Conservation (phyloP, 352 stramenopile genomes). For the Thalassiosira mediterranea region DNA sequence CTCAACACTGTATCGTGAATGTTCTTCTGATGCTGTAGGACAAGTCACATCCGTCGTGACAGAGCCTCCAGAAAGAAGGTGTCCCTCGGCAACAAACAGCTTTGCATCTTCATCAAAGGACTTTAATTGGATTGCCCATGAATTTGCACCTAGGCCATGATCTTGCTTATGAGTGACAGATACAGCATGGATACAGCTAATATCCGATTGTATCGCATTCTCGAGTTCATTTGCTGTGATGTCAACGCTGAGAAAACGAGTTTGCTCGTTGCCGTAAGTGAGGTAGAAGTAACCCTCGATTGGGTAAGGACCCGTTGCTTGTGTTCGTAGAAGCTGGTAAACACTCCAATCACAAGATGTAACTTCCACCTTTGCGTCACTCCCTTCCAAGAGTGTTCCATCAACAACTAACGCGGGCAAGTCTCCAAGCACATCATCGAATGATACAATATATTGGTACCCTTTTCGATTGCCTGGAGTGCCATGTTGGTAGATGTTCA, state of each 20-base stretch:
- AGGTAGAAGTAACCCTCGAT: conserved; percentile 89
- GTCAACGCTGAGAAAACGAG: conserved; percentile 84
- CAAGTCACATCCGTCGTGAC: conserved; percentile 30
- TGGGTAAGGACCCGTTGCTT: conserved; percentile 19
- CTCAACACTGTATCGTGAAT: conserved; percentile 28
- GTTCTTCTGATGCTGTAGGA: conserved; percentile 37
- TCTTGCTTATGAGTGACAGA: conserved; percentile 79
- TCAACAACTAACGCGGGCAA: conserved; percentile 77
- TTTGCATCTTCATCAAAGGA: conserved; percentile 85
- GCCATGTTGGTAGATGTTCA: conserved; percentile 88
- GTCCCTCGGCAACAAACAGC: conserved; percentile 72
- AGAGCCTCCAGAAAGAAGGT: conserved; percentile 61
- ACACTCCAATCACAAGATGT: conserved; percentile 88
- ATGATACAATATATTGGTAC: conserved; percentile 90
- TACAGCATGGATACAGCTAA: conserved; percentile 86
- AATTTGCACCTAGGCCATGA: conserved; percentile 56
- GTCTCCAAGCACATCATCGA: conserved; percentile 87
- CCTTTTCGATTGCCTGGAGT: conserved; percentile 51
- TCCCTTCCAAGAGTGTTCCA: conserved; percentile 68
- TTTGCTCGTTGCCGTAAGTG: conserved; percentile 82
- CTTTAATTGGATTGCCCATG: conserved; percentile 89
- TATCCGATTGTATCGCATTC: conserved; percentile 77
- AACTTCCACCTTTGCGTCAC: conserved; percentile 66
- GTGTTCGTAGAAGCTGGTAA: conserved; percentile 77
- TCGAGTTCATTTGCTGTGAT: conserved; percentile 73